Conservation (phyloP, 202 grass and related monocot species). For the Zoysia matrella region DNA sequence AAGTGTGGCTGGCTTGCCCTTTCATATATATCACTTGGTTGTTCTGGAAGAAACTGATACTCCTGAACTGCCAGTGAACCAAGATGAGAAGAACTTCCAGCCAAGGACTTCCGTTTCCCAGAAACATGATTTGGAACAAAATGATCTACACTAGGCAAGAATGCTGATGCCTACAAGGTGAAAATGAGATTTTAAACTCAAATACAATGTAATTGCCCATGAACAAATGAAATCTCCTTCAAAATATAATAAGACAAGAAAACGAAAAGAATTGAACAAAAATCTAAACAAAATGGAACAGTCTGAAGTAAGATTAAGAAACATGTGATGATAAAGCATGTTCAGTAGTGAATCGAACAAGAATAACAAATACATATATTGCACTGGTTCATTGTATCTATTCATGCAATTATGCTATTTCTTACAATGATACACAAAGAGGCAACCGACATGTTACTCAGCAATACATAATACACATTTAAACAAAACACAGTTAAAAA, state of each 20-base stretch:
- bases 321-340: neutral
- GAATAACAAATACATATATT: too few relatives aligned
- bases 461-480: neutral
- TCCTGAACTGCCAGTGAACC: slow-evolving; percentile 68
- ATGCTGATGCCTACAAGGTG: slow-evolving; percentile 65
- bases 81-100: slow-evolving; percentile 56
- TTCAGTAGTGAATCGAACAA: slow-evolving; percentile 14
- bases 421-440: slow-evolving; percentile 14
- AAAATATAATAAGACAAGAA: slow-evolving; percentile 13
- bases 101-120: slow-evolving; percentile 61
- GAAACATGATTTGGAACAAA: slow-evolving; percentile 57
- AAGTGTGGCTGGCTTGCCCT: slow-evolving; percentile 48
- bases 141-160: slow-evolving; percentile 65
- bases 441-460: neutral
- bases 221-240: slow-evolving; percentile 8
- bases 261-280: neutral
- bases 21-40: slow-evolving; percentile 72
- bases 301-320: neutral
- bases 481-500: neutral
- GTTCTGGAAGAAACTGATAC: slow-evolving; percentile 88
- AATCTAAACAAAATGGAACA: neutral
- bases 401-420: neutral
- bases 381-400: neutral
- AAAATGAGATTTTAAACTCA: slow-evolving; percentile 3
- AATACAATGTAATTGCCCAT: neutral